These are phyloP conservation scores for Penicillium sp. DNA, from an alignment of 2,329 filamentous ascomycete species.

Conservation along the genomic window DNA sequence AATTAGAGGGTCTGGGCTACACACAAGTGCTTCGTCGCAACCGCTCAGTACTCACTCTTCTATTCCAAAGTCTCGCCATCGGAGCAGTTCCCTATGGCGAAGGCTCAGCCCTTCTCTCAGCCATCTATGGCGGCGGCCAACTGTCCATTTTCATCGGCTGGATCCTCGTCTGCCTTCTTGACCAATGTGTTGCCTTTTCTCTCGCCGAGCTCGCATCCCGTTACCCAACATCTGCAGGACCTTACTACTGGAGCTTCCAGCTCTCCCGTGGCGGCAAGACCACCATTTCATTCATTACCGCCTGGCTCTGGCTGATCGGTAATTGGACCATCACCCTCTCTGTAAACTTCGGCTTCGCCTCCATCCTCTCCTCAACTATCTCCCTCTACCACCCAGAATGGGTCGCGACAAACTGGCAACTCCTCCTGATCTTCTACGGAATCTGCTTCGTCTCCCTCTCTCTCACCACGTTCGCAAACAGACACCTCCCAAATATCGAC, in stretches of 20 bases:
- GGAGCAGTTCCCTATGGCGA: conserved; percentile 58
- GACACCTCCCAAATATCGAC: conserved; percentile 61
- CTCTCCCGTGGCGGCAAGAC: conserved; percentile 44
- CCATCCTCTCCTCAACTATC: conserved; percentile 51
- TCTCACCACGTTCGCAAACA: conserved; percentile 65
- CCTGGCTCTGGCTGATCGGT: conserved; percentile 53
- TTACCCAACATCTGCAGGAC: conserved; percentile 52
- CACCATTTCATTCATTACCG: conserved; percentile 51
- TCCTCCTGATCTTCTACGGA: conserved; percentile 67
- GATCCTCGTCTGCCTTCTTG: conserved; percentile 52
- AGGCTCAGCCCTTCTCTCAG: conserved; percentile 39
- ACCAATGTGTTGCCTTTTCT: conserved; percentile 52
- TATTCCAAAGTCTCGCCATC: conserved; percentile 60
- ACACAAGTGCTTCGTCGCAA: conserved; percentile 56
- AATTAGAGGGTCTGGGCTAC: conserved; percentile 52
- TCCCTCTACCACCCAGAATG: conserved; percentile 55
- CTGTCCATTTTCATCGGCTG: conserved; percentile 57
- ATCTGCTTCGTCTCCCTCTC: conserved; percentile 62
- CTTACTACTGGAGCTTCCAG: conserved; percentile 55
- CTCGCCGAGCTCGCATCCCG: conserved; percentile 51
- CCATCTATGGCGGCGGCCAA: conserved; percentile 48
- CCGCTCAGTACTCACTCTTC: conserved; percentile 56
- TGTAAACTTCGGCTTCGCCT: conserved; percentile 56
- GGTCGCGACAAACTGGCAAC: conserved; percentile 57
- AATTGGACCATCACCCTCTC: conserved; percentile 54